Base-by-base conservation (phyloP, 2,329 filamentous ascomycete species). In the Amauroascus verrucosus region DNA sequence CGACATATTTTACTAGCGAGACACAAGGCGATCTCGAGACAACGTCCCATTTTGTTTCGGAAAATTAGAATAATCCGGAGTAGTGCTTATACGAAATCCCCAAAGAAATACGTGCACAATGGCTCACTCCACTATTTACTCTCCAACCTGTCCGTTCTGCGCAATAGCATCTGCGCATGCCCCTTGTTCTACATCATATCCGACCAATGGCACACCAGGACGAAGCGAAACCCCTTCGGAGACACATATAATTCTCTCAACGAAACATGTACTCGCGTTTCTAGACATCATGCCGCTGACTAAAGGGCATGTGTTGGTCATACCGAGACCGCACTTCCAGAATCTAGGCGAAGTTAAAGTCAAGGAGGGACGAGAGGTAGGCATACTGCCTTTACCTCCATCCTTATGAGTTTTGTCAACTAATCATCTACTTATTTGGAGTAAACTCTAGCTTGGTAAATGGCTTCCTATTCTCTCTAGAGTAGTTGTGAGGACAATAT, bases 241-340 rank as follows among this genome's bases (percentile, higher is more conserved):
- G 45, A 44, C 69, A 0, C 64, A 79, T 62, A 65, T 96, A 28
- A 79, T 96, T 30, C 79, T 96, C 55, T 87, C 86, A 1, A 93
- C 87, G 0, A 82, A 82, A 1, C 69, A 82, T 57, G 81, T 93
- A 26, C 72, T 97, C 58, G 89, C 89, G 40, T 97, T 97, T 70
- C 78, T 97, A 61, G 91, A 97, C 71, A 95, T 96, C 63, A 80
- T 94, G 74, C 93, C 93, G 0, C 80, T 97, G 49, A 85, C 86
- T 0, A 76, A 76, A 0, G 90, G 90, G 1, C 91, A 97, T 74
- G 70, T 96, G 6, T 78, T 97, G 0, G 77, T 97, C 32, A 87
- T 85, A 52, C 86, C 89, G 7, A 79, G 93, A 38, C 65, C 73
- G 33, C 93, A 97, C 73, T 79, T 82, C 54, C 79, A 83, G 58